Conservation (phyloP, 169 alveolate genomes). For the Perkinsus chesapeaki region DNA sequence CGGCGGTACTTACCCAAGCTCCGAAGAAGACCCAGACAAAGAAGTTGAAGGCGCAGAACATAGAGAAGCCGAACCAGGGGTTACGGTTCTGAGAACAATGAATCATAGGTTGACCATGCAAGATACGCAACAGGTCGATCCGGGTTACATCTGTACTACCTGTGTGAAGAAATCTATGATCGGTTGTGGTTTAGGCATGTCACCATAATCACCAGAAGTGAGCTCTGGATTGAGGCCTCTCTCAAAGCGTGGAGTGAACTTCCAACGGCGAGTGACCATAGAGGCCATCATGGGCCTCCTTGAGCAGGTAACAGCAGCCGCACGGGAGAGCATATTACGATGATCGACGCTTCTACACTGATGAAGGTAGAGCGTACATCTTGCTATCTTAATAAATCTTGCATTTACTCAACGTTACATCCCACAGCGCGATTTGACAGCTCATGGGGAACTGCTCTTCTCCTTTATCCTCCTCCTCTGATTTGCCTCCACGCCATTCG, state of each 20-base stretch:
- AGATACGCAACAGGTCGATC: neutral
- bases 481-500: neutral
- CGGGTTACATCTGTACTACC: neutral
- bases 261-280: neutral
- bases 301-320: neutral
- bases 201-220: neutral
- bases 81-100: neutral
- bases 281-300: neutral
- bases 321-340: neutral
- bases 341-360: neutral
- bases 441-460: neutral
- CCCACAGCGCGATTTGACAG: neutral
- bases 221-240: neutral
- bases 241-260: neutral
- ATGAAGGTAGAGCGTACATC: neutral
- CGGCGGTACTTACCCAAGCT: neutral
- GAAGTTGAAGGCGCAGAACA: neutral
- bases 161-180: neutral
- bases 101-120: neutral
- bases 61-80: neutral
- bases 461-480: neutral
- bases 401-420: neutral
- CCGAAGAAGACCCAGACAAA: neutral
- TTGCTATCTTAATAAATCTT: neutral
- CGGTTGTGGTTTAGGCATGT: neutral